Base-by-base conservation (phyloP, 1,139 yeast genomes). In the Scheffersomyces cryptocercus region DNA sequence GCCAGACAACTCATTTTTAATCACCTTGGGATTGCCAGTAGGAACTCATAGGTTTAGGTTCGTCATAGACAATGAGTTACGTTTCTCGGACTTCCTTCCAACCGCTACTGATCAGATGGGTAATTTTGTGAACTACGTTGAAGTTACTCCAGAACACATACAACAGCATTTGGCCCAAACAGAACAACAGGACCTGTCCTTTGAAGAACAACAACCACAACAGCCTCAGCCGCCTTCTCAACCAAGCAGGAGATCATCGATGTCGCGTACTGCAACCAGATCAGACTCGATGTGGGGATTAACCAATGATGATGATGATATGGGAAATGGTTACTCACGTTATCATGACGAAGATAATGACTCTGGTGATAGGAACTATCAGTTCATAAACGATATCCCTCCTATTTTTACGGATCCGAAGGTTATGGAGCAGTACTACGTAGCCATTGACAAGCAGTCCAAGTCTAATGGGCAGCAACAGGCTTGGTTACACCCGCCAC, bases 371-470 rank as follows among this genome's bases (percentile, higher is more conserved):
- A 59, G 58, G 40, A 42, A 58, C 3, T 62, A 54, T 39, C 73
- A 79, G 48, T 87, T 83, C 61, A 81, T 84, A 29, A 75, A 71
- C 40, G 85, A 81, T 49, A 91, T 93, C 38, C 99, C 99, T 1
- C 90, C 95, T 2, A 90, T 93, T 28, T 91, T 93, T 64, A 81
- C 88, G 3, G 95, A 87, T 54, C 90, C 93, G 5, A 72, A 73
- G 53, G 79, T 73, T 14, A 74, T 74, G 79, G 79, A 74, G 52
- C 78, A 72, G 52, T 86, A 86, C 58, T 86, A 86, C 56, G 70
- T 82, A 40, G 87, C 93, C 1, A 73, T 86, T 41, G 95, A 86
- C 56, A 78, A 77, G 54, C 88, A 84, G 55, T 81, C 85, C 44
- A 81, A 81, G 54, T 82, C 81, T 41, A 81, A 78, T 55, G 86